Evolutionary conservation across 2,329 filamentous ascomycete genomes (phyloP), one percentile per base, ranked within the genome.

Genomic region (Curvularia lunata): DNA sequence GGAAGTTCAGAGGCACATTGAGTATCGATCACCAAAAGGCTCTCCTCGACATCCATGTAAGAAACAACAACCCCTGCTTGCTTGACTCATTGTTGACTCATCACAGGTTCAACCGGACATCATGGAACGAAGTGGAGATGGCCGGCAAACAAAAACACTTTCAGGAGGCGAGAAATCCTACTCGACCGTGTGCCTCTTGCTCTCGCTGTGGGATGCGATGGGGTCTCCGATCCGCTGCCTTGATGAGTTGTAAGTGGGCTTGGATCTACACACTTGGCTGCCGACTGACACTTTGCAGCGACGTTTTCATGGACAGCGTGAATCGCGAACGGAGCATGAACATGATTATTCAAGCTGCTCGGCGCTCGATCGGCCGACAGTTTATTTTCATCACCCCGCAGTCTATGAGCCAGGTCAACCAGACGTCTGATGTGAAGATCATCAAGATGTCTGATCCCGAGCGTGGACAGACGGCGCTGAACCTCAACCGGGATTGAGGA

Each of bases 291-390:
- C 5, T 5, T n/a, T 10, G 25, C 59, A 85, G 82, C 73, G 95
- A 99, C 75, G 95, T 99, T 30, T 99, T 97, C 82, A 99, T 99
- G 95, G 95, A 99, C 78, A 92, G 90, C 66, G 91, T 98, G 58
- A 99, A 99, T 77, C 88, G 95, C 59, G 91, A 91, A 54, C 91
- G 96, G 67, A 96, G 91, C 73, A 97, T 96, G 68, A 90, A 91
- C 62, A 92, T 99, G 89, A 90, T 99, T 77, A 92, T 97, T 67
- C 85, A 87, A 58, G 91, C 92, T 18, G 95, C 95, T 37, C 86
- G 95, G 68, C 86, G 90, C 28, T 91, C 91, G 1, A 88, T 95
- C n/a, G 92, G 92, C 25, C 86, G 92, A 61, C 95, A 99, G 75
- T 99, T 96, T 71, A 93, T 99, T 63, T 85, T 99, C 54, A 99